Evolutionary conservation across 2,329 filamentous ascomycete species (phyloP), one percentile per base, ranked within the genome.

Genomic region (Trichoderma asperellum): DNA sequence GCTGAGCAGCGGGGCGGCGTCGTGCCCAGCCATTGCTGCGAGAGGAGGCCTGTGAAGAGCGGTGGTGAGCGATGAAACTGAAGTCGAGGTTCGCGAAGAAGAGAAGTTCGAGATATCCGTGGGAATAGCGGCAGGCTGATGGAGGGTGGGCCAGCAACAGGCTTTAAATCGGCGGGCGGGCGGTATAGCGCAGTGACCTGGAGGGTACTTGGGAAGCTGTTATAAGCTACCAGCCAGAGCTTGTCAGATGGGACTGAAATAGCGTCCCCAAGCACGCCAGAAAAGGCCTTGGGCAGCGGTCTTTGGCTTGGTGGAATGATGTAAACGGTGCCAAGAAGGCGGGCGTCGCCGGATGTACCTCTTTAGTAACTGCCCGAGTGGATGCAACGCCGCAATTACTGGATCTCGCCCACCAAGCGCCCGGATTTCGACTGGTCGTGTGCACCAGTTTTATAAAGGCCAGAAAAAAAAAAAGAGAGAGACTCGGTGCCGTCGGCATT

Each of bases 21-120:
- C 65, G 57, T 40, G 57, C 65, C 56, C 32, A 68, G 65, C 56
- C 65, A 68, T 68, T 68, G 65, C 43, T 68, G 56, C 34, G 34
- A 12, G 47, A 7, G 16, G 5, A 27, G 7, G 18, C 1, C 29
- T 7, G 47, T 32, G 32, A 66, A 12, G 53, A 3, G 29, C 4
- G 16, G 40, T 47, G 40, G 24, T 24, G 2, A 24, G 21, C 16
- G 24, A 14, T 57, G 10, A 24, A 24, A n/a, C 7, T 35, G n/a
- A 53, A 21, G 16, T 18, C 8, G 47, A 18, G 18, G 34, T 35
- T 34, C 32, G n/a, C 32, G 29, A 2, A 21, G 40, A 32, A 18
- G 32, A 52, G 6, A 10, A 56, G 24, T 29, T 29, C 11, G 37
- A 55, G 32, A 14, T 4, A 8, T 40, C 43, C 43, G 62, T 32